Evolutionary conservation across 1,284 basidiomycete genomes (phyloP).

Genomic region (Veloporphyrellus conicus): DNA sequence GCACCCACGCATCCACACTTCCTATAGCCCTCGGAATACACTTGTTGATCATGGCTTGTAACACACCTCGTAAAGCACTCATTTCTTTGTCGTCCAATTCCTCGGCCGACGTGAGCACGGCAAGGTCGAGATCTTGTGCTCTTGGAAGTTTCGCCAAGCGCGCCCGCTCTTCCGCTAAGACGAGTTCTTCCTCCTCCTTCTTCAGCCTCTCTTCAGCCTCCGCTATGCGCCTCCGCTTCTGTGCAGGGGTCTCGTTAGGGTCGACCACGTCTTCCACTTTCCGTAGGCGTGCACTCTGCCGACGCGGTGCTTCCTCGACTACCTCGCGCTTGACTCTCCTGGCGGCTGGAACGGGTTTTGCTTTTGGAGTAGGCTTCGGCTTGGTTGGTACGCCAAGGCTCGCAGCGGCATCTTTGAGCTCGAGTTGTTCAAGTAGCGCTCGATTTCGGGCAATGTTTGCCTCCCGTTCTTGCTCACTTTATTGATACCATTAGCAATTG

Average conservation of each 20-base stretch:
- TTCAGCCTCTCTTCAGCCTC: constrained; percentile 45
- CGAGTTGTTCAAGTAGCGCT: constrained; percentile 64
- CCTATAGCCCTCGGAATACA: constrained; percentile 40
- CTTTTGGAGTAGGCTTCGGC: constrained; percentile 36
- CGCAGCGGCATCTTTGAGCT: constrained; percentile 55
- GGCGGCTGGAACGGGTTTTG: constrained; percentile 59
- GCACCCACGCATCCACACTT: constrained; percentile 49
- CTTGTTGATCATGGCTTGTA: constrained; percentile 40
- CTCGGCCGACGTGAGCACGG: constrained; percentile 42
- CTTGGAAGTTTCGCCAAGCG: constrained; percentile 63
- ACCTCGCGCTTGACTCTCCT: constrained; percentile 50
- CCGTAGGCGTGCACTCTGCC: constrained; percentile 61
- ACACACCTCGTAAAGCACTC: constrained; percentile 39
- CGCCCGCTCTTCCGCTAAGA: constrained; percentile 58
- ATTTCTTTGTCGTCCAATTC: constrained; percentile 47
- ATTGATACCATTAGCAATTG: neutral
- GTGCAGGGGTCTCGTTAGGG: constrained; percentile 58
- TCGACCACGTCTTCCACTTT: constrained; percentile 38
- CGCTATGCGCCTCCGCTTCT: constrained; percentile 64
- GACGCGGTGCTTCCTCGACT: constrained; percentile 43
- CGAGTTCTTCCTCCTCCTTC: constrained; percentile 53
- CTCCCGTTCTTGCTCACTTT: constrained; percentile 68
- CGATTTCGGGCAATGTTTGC: constrained; percentile 76
- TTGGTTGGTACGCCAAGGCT: constrained; percentile 45
- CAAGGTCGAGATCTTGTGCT: constrained; percentile 60